phyloP scores from a whole-genome alignment of 495 filamentous ascomycete species.

The Hyaloscypha bicolor region DNA sequence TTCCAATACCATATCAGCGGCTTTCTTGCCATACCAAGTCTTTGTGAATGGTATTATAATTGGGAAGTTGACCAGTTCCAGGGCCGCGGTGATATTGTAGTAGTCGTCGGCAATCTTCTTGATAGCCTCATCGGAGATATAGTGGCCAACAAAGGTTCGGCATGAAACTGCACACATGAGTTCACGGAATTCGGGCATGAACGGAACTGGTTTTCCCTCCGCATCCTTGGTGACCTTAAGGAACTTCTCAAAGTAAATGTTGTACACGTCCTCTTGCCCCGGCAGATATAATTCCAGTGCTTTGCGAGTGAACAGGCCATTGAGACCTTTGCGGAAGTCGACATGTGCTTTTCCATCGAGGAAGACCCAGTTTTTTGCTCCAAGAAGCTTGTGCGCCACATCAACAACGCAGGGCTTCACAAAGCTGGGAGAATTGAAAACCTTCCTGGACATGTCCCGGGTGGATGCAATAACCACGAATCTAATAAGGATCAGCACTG shows the following conservation, averaged over 20 bases:
- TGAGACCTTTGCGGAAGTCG: conserved; percentile 95
- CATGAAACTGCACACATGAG: conserved; percentile 94
- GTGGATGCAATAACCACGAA: conserved; percentile 98
- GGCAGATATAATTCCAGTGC: conserved; percentile 89
- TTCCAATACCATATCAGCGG: conserved; percentile 85
- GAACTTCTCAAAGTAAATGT: conserved; percentile 80
- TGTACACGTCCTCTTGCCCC: conserved; percentile 89
- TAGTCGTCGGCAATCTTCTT: conserved; percentile 98
- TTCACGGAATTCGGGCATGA: conserved; percentile 93
- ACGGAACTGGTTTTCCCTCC: conserved; percentile 72
- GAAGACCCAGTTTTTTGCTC: conserved; percentile 95
- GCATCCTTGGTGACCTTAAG: conserved; percentile 70
- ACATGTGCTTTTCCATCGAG: conserved; percentile 93
- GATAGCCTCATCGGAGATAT: conserved; percentile 83
- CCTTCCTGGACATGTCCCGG: conserved; percentile 93
- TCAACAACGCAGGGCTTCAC: conserved; percentile 98
- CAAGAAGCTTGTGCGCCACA: conserved; percentile 90
- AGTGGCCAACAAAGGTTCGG: conserved; percentile 95
- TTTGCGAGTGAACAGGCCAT: conserved; percentile 89
- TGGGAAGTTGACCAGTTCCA: conserved; percentile 98
- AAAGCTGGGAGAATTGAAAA: conserved; percentile 91
- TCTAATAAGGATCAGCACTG: conserved; percentile 45
- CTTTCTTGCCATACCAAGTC: conserved; percentile 97
- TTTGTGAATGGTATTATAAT: conserved; percentile 95
- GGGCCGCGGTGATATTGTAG: conserved; percentile 91